phyloP scores from a whole-genome alignment of 179 eudicot genomes.

The Camellia oleifera region DNA sequence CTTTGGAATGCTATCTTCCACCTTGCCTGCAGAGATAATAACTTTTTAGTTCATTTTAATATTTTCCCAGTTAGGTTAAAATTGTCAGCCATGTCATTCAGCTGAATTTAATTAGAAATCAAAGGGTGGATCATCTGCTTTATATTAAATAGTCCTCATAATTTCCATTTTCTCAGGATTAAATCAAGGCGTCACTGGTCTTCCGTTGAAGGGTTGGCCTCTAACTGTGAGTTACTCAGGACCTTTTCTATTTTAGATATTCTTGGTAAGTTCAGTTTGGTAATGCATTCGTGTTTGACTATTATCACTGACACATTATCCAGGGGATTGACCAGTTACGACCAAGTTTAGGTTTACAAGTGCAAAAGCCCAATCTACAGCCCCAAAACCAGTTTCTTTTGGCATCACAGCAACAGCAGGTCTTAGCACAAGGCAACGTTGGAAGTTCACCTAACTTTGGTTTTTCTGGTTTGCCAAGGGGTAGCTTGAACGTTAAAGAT shows the following conservation, averaged over 20 bases:
- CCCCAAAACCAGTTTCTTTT: conserved; percentile 75
- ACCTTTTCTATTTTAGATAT: conserved; percentile 10
- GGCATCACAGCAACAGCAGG: conserved; percentile 89
- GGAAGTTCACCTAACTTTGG: conserved; percentile 78
- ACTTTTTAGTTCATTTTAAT: neutral
- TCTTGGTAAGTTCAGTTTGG: neutral
- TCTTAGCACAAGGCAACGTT: conserved; percentile 65
- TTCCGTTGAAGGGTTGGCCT: conserved; percentile 96
- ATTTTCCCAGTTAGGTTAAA: neutral
- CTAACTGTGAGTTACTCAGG: conserved; percentile 63
- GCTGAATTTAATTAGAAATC: neutral
- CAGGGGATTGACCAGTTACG: conserved; percentile 89
- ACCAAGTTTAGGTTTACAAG: conserved; percentile 60
- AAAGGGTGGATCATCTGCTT: too few species aligned
- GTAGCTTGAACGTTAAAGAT: conserved; percentile 72
- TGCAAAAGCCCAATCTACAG: conserved; percentile 64
- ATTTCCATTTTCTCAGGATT: conserved; percentile 39
- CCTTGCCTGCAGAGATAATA: neutral
- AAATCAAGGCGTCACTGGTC: conserved; percentile 59
- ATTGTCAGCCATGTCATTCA: neutral
- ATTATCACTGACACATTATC: neutral
- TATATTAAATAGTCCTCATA: neutral
- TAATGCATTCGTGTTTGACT: conserved; percentile 11
- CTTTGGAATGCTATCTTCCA: neutral
- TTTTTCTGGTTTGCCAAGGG: conserved; percentile 81